Evolutionary conservation across 208 protist species (phyloP).

Genomic region (Acanthamoeba culbertsoni): DNA sequence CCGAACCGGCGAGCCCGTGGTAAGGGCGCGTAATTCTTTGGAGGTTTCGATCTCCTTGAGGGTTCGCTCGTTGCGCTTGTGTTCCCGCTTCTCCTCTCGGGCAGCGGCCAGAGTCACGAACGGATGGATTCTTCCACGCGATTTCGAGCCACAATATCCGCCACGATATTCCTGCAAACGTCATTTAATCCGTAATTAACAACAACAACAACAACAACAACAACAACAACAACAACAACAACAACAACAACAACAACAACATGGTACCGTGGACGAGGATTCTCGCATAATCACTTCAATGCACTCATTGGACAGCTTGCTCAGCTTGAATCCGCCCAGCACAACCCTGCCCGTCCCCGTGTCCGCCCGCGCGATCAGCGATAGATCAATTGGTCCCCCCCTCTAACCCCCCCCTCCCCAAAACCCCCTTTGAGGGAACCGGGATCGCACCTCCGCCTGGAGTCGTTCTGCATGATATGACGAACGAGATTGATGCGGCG

Average conservation of each 20-base stretch:
- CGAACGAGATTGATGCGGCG: neutral
- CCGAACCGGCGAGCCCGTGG: neutral
- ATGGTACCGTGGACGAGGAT: neutral
- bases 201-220: no score
- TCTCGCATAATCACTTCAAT: neutral
- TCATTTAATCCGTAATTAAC: no score
- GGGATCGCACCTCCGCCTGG: neutral
- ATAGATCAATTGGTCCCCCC: neutral
- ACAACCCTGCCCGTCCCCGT: neutral
- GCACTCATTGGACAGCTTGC: neutral
- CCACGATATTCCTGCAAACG: no score
- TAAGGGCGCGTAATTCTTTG: neutral
- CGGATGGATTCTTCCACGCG: neutral
- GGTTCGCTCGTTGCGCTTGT: neutral
- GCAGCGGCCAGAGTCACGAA: neutral
- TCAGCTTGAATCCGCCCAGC: slow-evolving; percentile 46
- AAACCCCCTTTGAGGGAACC: neutral
- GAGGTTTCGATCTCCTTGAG: neutral
- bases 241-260: neutral
- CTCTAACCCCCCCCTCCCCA: no score
- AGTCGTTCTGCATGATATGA: neutral
- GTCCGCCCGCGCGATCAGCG: neutral
- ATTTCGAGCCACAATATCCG: neutral
- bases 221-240: neutral
- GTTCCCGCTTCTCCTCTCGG: neutral